Percentiles rank a stretch among this genome's conserved stretches.
Conservation (phyloP, 176 grass and related monocot species). For the Oryza officinalis region DNA sequence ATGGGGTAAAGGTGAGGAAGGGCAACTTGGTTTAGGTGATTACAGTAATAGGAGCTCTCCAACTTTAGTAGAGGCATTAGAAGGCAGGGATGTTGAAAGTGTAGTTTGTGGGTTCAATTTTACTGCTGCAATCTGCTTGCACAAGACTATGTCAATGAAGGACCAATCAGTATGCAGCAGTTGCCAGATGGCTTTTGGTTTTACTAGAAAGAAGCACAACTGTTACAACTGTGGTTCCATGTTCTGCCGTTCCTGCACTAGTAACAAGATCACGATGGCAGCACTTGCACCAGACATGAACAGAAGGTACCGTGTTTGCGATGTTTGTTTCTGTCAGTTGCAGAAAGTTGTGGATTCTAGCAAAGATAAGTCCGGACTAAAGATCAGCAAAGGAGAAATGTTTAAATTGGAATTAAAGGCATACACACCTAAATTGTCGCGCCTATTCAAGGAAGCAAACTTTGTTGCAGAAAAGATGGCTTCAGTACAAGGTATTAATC, state of each 20-base stretch:
- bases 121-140: constrained; percentile 70
- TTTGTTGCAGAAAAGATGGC: constrained; percentile 48
- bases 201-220: constrained; percentile 88
- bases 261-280: constrained; percentile 64
- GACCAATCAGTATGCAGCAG: constrained; percentile 69
- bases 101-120: constrained; percentile 89
- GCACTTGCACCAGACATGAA: constrained; percentile 67
- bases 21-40: constrained; percentile 94
- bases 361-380: constrained; percentile 39
- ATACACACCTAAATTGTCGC: constrained; percentile 67
- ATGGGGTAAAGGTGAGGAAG: constrained; percentile 84
- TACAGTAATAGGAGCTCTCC: constrained; percentile 63
- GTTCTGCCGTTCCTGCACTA: constrained; percentile 82
- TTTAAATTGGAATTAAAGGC: constrained; percentile 48
- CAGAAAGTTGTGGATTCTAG: constrained; percentile 42
- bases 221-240: constrained; percentile 92
- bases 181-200: constrained; percentile 80
- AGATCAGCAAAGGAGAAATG: constrained; percentile 51
- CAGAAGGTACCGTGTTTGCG: constrained; percentile 76
- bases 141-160: constrained; percentile 80
- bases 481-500: constrained; percentile 33
- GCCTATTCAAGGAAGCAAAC: constrained; percentile 60
- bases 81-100: constrained; percentile 79
- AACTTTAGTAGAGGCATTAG: constrained; percentile 67
- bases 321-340: constrained; percentile 72